A percentile compares a stretch with the other conserved stretches of the same genome.
These are phyloP conservation scores for Sporothrix protearum DNA, from an alignment of 2,329 filamentous ascomycete species.

Conservation along the genomic window DNA sequence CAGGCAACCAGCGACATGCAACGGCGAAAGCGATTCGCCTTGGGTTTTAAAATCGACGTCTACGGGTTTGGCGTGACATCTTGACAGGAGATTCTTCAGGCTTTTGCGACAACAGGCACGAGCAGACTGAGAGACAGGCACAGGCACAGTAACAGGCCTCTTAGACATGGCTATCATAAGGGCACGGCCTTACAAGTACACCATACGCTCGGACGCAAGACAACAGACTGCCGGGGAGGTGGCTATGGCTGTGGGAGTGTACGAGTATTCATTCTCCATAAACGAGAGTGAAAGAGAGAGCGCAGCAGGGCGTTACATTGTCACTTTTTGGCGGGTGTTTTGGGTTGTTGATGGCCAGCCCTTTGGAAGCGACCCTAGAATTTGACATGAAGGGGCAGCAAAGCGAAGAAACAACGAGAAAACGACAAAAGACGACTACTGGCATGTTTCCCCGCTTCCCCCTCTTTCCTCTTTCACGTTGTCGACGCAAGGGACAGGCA, in stretches of 20 bases:
- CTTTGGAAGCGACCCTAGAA: neutral
- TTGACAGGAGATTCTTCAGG: neutral
- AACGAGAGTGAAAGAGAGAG: neutral
- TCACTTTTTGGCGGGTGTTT: neutral
- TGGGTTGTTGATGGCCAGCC: neutral
- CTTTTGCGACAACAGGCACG: neutral
- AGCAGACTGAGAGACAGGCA: neutral
- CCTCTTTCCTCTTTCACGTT: neutral
- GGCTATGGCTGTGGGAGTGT: constrained; percentile 3
- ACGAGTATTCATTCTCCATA: too few relatives aligned
- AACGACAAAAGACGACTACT: neutral
- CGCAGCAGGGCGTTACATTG: neutral
- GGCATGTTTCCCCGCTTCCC: neutral
- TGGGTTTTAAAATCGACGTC: neutral
- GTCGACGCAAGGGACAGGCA: constrained; percentile 3
- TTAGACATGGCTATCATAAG: too few relatives aligned
- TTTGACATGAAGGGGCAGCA: too few relatives aligned
- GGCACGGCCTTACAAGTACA: neutral
- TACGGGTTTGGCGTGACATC: neutral
- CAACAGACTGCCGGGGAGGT: neutral
- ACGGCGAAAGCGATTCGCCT: neutral
- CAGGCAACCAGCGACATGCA: neutral
- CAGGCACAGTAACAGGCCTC: too few relatives aligned
- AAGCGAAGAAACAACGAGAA: neutral
- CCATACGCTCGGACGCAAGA: neutral